A percentile compares a stretch with the other conserved stretches of the same genome.
phyloP scores from a whole-genome alignment of 176 grass and related monocot genomes.

The Rhynchospora breviuscula region DNA sequence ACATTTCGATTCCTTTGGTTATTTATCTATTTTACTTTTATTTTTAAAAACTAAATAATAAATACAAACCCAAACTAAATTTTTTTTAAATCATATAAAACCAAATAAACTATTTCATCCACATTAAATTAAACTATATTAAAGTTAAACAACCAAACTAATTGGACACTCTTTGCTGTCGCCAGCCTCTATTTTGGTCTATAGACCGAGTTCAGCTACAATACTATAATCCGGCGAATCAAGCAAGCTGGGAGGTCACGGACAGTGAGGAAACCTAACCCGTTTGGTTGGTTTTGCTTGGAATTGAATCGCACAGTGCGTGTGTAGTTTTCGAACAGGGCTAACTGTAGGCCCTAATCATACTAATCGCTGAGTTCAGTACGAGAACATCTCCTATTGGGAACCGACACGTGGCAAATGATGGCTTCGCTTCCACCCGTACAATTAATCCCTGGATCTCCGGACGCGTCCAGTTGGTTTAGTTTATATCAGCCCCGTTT shows the following conservation, averaged over 20 bases:
- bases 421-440: background rate
- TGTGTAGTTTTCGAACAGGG: background rate
- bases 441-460: constrained; percentile 11
- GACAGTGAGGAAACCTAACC: background rate
- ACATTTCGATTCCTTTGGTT: too few species aligned
- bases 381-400: constrained; percentile 6
- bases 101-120: too few species aligned
- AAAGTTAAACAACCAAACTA: too few species aligned
- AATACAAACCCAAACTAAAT: too few species aligned
- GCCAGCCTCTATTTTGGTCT: background rate
- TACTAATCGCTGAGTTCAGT: constrained; percentile 10
- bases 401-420: background rate
- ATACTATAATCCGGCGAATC: background rate
- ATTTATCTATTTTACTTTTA: too few species aligned
- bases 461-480: background rate
- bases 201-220: background rate
- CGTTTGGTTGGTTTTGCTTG: constrained; percentile 23
- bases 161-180: too few species aligned
- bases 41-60: too few species aligned
- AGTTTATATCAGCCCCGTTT: background rate
- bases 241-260: background rate
- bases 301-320: constrained; percentile 1
- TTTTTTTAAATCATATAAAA: too few species aligned
- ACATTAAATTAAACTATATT: too few species aligned
- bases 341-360: constrained; percentile 12